A percentile compares a stretch with the other conserved stretches of the same genome.
Evolutionary conservation across 352 stramenopile genomes (phyloP).

Genomic region (Phytophthora fragariae): DNA sequence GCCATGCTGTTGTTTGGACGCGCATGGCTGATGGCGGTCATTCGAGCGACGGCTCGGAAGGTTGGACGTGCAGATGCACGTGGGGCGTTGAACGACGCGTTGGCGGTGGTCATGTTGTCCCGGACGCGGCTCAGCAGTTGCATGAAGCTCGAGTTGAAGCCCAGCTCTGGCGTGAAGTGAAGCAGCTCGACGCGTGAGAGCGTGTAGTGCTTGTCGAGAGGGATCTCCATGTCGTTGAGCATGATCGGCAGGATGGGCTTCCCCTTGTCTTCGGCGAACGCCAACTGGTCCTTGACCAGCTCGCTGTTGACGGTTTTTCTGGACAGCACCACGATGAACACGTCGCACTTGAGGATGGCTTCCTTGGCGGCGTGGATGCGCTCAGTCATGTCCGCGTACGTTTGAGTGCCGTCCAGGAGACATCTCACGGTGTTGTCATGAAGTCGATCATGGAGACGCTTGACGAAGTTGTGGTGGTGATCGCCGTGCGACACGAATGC

Average conservation of each 20-base stretch:
- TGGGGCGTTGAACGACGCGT: conserved; percentile 37
- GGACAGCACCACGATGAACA: conserved; percentile 80
- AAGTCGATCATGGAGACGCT: conserved; percentile 67
- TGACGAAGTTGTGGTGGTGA: conserved; percentile 67
- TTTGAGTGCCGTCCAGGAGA: conserved; percentile 59
- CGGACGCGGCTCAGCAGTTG: conserved; percentile 56
- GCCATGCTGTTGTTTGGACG: conserved; percentile 38
- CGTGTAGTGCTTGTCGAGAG: conserved; percentile 81
- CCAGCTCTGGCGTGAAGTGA: conserved; percentile 82
- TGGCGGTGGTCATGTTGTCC: conserved; percentile 47
- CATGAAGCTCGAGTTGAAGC: conserved; percentile 80
- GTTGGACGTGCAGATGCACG: conserved; percentile 38
- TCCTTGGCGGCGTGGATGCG: conserved; percentile 79
- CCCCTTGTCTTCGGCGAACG: conserved; percentile 84
- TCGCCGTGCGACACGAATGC: conserved; percentile 82
- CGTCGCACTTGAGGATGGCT: conserved; percentile 79
- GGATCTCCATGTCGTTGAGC: conserved; percentile 79
- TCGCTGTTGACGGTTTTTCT: conserved; percentile 69
- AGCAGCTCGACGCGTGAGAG: conserved; percentile 75
- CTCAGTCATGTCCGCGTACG: conserved; percentile 60
- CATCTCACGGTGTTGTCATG: conserved; percentile 60
- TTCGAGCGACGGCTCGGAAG: conserved; percentile 44
- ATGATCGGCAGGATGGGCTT: conserved; percentile 76
- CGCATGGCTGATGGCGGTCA: conserved; percentile 37
- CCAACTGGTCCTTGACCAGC: conserved; percentile 83